phyloP scores from a whole-genome alignment of 371 early-diverging fungal genomes.

The Conidiobolus coronatus region DNA sequence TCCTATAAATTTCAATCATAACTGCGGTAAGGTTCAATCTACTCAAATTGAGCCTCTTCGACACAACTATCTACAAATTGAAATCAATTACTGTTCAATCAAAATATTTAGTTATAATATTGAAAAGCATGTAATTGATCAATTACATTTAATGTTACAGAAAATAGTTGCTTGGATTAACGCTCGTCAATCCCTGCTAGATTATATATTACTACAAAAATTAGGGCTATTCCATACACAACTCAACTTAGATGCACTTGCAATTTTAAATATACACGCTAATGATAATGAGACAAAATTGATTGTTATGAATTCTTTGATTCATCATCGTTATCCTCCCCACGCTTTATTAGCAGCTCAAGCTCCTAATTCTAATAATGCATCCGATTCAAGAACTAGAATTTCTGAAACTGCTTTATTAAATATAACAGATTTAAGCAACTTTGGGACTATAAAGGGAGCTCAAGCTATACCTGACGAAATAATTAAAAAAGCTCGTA shows the following conservation, averaged over 20 bases:
- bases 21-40: slow-evolving; percentile 6
- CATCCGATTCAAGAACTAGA: too few relatives aligned
- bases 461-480: too few relatives aligned
- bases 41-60: slow-evolving; percentile 13
- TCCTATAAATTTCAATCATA: slow-evolving; percentile 6
- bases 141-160: slow-evolving; percentile 19
- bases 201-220: slow-evolving; percentile 37
- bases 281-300: background rate
- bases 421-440: too few relatives aligned
- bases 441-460: too few relatives aligned
- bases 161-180: slow-evolving; percentile 21
- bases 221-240: slow-evolving; percentile 34
- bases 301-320: slow-evolving; percentile 2
- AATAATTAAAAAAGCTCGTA: too few relatives aligned
- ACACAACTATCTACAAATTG: slow-evolving; percentile 28
- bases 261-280: background rate
- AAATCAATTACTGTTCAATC: slow-evolving; percentile 20
- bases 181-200: slow-evolving; percentile 20
- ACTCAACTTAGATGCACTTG: background rate
- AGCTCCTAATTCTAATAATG: too few relatives aligned
- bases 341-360: background rate
- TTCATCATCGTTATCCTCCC: slow-evolving; percentile 7
- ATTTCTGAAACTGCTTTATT: too few relatives aligned
- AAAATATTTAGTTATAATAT: slow-evolving; percentile 45
- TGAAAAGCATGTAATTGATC: slow-evolving; percentile 22